Conservation (phyloP, 768 basidiomycete species). For the Termitomyces sp. region DNA sequence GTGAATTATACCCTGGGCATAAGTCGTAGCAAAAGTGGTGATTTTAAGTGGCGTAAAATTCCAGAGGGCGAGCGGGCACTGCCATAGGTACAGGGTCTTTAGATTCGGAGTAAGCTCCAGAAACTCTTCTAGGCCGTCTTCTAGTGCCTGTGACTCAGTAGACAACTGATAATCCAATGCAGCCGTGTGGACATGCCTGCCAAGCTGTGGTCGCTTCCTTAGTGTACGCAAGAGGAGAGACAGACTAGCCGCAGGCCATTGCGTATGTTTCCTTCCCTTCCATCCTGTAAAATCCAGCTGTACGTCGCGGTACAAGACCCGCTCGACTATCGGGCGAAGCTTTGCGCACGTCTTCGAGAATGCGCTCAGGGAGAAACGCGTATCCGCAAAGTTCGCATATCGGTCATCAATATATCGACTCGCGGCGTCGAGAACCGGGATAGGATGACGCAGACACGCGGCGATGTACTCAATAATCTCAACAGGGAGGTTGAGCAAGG, state of each 20-base stretch:
- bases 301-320: conserved; percentile 22
- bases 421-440: conserved; percentile 15
- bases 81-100: conserved; percentile 19
- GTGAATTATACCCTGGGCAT: conserved; percentile 20
- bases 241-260: conserved; percentile 21
- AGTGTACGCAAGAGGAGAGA: conserved; percentile 21
- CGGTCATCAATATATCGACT: conserved; percentile 22
- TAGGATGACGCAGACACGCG: conserved; percentile 14
- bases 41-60: conserved; percentile 15
- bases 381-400: conserved; percentile 20
- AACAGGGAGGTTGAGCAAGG: conserved; percentile 21
- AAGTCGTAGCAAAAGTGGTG: conserved; percentile 21
- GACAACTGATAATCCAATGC: conserved; percentile 22
- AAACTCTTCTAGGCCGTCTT: conserved; percentile 18
- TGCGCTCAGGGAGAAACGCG: conserved; percentile 19
- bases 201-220: conserved; percentile 19
- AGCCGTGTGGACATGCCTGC: conserved; percentile 14
- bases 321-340: conserved; percentile 18
- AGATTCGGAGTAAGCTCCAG: conserved; percentile 18
- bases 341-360: conserved; percentile 17
- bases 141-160: conserved; percentile 15
- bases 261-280: conserved; percentile 24
- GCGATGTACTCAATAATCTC: conserved; percentile 25
- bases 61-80: conserved; percentile 23
- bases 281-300: conserved; percentile 24